These are phyloP conservation scores for Colletotrichum sp. DNA, from an alignment of 2,329 filamentous ascomycete genomes.

Conservation along the genomic window DNA sequence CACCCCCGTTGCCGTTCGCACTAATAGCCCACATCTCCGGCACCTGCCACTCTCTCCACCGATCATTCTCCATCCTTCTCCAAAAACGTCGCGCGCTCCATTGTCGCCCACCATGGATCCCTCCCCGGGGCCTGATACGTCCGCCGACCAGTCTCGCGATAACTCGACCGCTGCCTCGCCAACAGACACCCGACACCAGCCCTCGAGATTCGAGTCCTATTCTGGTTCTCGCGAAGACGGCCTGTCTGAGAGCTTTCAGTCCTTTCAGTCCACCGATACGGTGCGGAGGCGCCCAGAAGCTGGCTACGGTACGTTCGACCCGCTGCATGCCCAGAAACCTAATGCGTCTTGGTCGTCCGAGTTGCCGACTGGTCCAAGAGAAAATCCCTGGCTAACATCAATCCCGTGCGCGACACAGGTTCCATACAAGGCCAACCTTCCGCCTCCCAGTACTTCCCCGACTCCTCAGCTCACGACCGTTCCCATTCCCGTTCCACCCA, in stretches of 20 bases:
- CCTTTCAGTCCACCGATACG: constrained; percentile 65
- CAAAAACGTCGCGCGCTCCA: constrained; percentile 1
- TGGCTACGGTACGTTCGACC: constrained; percentile 56
- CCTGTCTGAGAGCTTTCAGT: constrained; percentile 60
- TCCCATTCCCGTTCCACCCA: constrained; percentile 36
- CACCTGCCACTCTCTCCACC: constrained; percentile 8
- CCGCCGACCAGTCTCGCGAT: constrained; percentile 41
- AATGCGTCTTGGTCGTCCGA: constrained; percentile 13
- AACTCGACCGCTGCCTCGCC: constrained; percentile 49
- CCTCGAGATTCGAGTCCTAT: constrained; percentile 38
- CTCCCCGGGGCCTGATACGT: constrained; percentile 35
- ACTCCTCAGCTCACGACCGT: constrained; percentile 43
- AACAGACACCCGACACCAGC: constrained; percentile 51
- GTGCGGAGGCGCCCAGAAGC: constrained; percentile 62
- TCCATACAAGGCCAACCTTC: constrained; percentile 21
- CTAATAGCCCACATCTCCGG: constrained; percentile 19
- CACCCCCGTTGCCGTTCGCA: neutral
- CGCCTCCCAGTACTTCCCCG: constrained; percentile 32
- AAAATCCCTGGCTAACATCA: constrained; percentile 16
- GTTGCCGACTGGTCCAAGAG: constrained; percentile 10
- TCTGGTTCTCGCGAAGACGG: constrained; percentile 45
- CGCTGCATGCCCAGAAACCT: constrained; percentile 19
- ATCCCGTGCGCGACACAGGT: constrained; percentile 7
- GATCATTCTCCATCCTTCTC: constrained; percentile 4
- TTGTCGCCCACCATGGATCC: constrained; percentile 48